Percentiles rank a stretch among this genome's conserved stretches.
Evolutionary conservation across 2,329 filamentous ascomycete genomes (phyloP).

Genomic region (Arthroderma sp.): DNA sequence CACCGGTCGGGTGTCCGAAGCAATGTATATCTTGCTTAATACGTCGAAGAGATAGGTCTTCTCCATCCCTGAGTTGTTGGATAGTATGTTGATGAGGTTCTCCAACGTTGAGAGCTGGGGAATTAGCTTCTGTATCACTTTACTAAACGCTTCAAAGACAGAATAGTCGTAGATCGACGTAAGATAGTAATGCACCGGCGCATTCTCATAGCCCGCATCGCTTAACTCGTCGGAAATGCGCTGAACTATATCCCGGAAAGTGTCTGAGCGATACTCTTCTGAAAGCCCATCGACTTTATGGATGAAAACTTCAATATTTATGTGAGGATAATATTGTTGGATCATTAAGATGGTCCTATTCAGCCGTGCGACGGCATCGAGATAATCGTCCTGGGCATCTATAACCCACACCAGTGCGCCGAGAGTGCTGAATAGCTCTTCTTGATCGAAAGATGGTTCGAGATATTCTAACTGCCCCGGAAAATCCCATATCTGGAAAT

Average conservation of each 20-base stretch:
- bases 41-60: conserved; percentile 98
- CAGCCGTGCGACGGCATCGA: conserved; percentile 75
- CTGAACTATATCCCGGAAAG: conserved; percentile 91
- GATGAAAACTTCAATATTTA: conserved; percentile 97
- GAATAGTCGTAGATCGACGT: conserved; percentile 98
- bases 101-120: conserved; percentile 87
- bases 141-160: conserved; percentile 96
- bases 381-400: conserved; percentile 94
- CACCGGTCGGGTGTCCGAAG: conserved; percentile 81
- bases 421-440: conserved; percentile 85
- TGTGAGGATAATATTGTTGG: conserved; percentile 75
- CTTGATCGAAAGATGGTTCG: conserved; percentile 77
- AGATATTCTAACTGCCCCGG: conserved; percentile 90
- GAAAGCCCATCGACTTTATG: conserved; percentile 98
- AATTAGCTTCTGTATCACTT: conserved; percentile 95
- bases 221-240: conserved; percentile 91
- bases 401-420: conserved; percentile 97
- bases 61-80: conserved; percentile 86
- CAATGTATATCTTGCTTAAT: conserved; percentile 96
- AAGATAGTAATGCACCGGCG: conserved; percentile 85
- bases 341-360: conserved; percentile 83
- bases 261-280: conserved; percentile 92
- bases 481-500: conserved; percentile 97
- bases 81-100: conserved; percentile 84
- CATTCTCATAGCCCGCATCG: conserved; percentile 85